Base-by-base conservation (phyloP, 805 yeast species). In the Metschnikowia vanudenii region DNA sequence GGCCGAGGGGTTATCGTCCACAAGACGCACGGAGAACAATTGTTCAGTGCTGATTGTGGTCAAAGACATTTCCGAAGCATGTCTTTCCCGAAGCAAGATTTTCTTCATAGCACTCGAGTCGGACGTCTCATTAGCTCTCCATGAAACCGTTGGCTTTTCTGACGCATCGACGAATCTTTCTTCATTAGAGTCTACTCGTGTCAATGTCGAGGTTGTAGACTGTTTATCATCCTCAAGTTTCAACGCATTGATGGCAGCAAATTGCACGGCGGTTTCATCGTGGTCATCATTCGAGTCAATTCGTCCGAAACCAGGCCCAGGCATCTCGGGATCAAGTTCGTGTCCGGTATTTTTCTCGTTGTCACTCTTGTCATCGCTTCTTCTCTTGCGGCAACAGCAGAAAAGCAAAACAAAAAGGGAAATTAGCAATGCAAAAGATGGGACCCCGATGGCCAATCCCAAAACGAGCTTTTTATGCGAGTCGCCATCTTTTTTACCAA, bases 11-110 rank as follows among this genome's bases (percentile, higher is more conserved):
- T 49, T 50, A 44, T 83, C 86, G 32, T 84, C 86, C 2, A 86
- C 89, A 35, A 89, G 72, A 58, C 89, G 78, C 32, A 90, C 88
- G 4, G 88, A 85, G 59, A 89, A 76, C 39, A 90, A 75, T 61
- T 88, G 92, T 41, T 84, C 88, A 1, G 97, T 88, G 28, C 91
- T 82, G 29, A 91, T 91, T 0, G 96, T 89, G 22, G 89, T 90
- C 47, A 85, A 58, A 0, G 97, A 87, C 32, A 77, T 78, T 46
- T 80, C 73, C 9, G 95, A 84, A 30, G 52, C 53, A 38, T 53
- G 59, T 24, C 41, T 48, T 17, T 53, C 53, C 35, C 36, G 45
- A 9, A 40, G 44, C 31, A 55, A 41, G 43, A 49, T 43, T 40
- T 54, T 44, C 43, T 47, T 52, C 45, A 51, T 51, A 18, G 60